Evolutionary conservation across 2,329 filamentous ascomycete genomes (phyloP), one percentile per base, ranked within the genome.

Genomic region (Verticillium longisporum): DNA sequence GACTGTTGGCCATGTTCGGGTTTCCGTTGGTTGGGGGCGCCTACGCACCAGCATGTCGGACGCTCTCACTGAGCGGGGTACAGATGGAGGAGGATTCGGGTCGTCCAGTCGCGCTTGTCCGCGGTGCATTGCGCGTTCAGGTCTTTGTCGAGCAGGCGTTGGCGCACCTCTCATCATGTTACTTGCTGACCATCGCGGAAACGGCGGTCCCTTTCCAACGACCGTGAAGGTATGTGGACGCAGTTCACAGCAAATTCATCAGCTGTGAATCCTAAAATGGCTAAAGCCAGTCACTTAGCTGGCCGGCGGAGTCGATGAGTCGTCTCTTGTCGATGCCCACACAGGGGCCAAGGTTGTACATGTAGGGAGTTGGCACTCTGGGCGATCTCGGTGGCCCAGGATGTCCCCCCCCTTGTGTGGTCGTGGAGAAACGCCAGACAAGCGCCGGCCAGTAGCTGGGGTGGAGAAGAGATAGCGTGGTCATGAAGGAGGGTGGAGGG

Each of bases 391-490:
- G 26, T 34, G 54, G 32, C 18, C 26, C 18, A 31, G 31, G 21
- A 21, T 13, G 26, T 13, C 4, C 54, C 32, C 26, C 32, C 13
- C 54, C 54, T 55, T 32, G 55, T 56, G 59, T 55, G 32, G n/a
- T 10, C 18, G n/a, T 45, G 60, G 56, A 58, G 34, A 60, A 34
- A 50, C 61, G 59, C 60, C 53, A 63, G 59, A 61, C 58, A 63
- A 64, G 62, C 63, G 61, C 63, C 62, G 56, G 57, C 61, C 60
- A 64, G 60, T 61, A n/a, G n/a, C n/a, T n/a, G n/a, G n/a, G n/a
- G n/a, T n/a, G n/a, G 58, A 55, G 57, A 63, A 55, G 63, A 59
- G 60, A 61, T 61, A 67, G 66, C 65, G 63, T 68, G 67, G 67
- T 69, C 68, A 64, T 61, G 56, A 56, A 59, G 56, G 61, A 50